Base-by-base conservation (phyloP, 2,329 filamentous ascomycete species). In the Dactylella cylindrospora region DNA sequence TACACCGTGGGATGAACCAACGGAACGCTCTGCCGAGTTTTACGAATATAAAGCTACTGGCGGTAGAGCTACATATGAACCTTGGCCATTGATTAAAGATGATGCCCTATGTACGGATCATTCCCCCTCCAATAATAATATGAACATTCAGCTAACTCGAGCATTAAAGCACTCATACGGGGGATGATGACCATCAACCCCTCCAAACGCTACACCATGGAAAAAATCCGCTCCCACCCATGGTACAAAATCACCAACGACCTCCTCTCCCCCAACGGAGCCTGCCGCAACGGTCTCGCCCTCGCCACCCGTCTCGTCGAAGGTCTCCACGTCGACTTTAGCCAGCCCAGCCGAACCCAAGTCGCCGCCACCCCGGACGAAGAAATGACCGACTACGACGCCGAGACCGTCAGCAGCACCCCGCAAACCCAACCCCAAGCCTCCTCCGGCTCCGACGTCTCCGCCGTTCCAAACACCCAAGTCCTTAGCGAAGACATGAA, bases 241-340 rank as follows among this genome's bases (percentile, higher is more conserved):
- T 98, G 93, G 93, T 96, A 89, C 72, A 96, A 88, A 2, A 81
- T 88, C 38, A 79, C 79, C 60, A 98, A 97, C 72, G 80, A 79
- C 25, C 84, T 90, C 68, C 78, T 97, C 43, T 83, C 84, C 3
- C 70, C 80, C 0, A 84, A 90, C 62, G 91, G 91, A n/a, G 44
- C 90, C 26, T 80, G 66, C 31, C 53, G 80, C 8, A 88, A 97
- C 69, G 88, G 88, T 0, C 77, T 97, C 64, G 82, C 83, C 50
- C 78, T 98, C 39, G 93, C 93, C n/a, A 95, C 93, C 0, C 84
- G 88, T 70, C 95, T 98, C 88, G 84, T 98, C 50, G 88, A 95
- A 71, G 86, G 84, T 51, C 81, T 98, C 12, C 86, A 83, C 65
- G 95, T 98, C 71, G 88, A 96, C 73, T 90, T 97, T 70, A 84